Evolutionary conservation across 192 early-diverging fungal genomes (phyloP).

Genomic region (Spizellomyces sp.): DNA sequence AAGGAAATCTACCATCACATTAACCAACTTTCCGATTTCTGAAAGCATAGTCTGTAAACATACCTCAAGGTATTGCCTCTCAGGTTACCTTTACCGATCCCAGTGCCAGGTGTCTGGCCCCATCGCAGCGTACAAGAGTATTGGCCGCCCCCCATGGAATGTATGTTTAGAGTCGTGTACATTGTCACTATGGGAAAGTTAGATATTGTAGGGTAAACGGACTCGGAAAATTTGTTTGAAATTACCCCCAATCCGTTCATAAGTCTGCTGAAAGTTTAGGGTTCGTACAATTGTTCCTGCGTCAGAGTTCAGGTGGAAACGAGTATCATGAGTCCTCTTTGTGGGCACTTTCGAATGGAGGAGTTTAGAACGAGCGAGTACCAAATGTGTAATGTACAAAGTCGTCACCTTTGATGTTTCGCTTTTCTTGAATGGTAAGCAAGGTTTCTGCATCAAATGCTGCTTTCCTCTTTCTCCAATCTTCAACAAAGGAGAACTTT

Average conservation of each 20-base stretch:
- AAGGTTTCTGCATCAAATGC: constrained; percentile 29
- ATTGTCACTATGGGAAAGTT: constrained; percentile 14
- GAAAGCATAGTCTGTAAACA: neutral
- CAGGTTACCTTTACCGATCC: constrained; percentile 12
- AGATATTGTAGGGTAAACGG: neutral
- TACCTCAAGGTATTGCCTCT: constrained; percentile 20
- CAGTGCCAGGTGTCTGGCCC: constrained; percentile 33
- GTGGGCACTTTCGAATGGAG: neutral
- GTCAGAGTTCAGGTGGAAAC: neutral
- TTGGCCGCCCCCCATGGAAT: constrained; percentile 26
- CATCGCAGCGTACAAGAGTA: constrained; percentile 36
- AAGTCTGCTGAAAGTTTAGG: constrained; percentile 2
- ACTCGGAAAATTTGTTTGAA: neutral
- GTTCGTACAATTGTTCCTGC: constrained; percentile 11
- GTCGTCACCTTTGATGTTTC: constrained; percentile 20
- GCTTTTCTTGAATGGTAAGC: constrained; percentile 31
- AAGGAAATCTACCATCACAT: constrained; percentile 21
- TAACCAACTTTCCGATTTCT: neutral
- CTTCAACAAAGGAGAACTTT: constrained; percentile 36
- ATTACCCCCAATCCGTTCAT: neutral
- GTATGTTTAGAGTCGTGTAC: constrained; percentile 36
- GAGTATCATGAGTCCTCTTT: neutral
- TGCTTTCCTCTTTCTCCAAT: constrained; percentile 37
- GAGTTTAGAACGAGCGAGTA: neutral
- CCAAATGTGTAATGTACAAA: too few species aligned